Percentiles rank a stretch among this genome's conserved stretches.
phyloP scores from a whole-genome alignment of 768 basidiomycete genomes.

The Pleurotus platypus region DNA sequence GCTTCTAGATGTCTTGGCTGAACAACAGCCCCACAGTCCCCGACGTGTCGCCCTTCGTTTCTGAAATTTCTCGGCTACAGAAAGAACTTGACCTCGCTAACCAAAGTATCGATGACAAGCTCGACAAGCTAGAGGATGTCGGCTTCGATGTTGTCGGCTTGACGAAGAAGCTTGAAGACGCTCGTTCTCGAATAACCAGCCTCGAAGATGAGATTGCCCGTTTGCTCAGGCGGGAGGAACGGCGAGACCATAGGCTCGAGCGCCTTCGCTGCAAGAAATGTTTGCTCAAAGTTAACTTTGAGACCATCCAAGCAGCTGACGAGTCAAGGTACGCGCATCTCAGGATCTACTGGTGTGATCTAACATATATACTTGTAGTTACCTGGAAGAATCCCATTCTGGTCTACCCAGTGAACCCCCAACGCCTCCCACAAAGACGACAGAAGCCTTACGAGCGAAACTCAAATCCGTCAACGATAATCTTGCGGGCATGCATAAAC shows the following conservation, averaged over 20 bases:
- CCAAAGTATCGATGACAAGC: constrained; percentile 82
- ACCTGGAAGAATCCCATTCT: constrained; percentile 45
- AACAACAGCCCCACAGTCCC: constrained; percentile 58
- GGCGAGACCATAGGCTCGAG: constrained; percentile 57
- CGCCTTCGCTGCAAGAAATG: constrained; percentile 70
- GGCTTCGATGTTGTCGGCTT: constrained; percentile 72
- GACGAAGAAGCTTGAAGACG: constrained; percentile 69
- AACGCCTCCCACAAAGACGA: constrained; percentile 65
- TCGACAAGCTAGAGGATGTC: constrained; percentile 80
- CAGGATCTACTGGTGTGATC: neutral
- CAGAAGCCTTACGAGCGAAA: constrained; percentile 58
- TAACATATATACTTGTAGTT: constrained; percentile 29
- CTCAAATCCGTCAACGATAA: constrained; percentile 61
- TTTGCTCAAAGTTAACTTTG: constrained; percentile 55
- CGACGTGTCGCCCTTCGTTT: constrained; percentile 57
- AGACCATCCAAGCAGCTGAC: constrained; percentile 41
- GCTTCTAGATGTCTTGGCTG: constrained; percentile 65
- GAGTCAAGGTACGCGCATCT: constrained; percentile 48
- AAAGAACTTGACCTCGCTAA: constrained; percentile 76
- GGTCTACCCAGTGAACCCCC: constrained; percentile 55
- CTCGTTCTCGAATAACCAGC: constrained; percentile 47
- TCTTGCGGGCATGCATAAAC: constrained; percentile 57
- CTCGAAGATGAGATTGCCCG: constrained; percentile 71
- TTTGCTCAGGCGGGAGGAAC: constrained; percentile 64
- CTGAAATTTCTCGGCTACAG: constrained; percentile 72